A percentile compares a stretch with the other conserved stretches of the same genome.
These are phyloP conservation scores for Oryza meridionalis DNA, from an alignment of 176 grass and related monocot species.

Conservation along the genomic window DNA sequence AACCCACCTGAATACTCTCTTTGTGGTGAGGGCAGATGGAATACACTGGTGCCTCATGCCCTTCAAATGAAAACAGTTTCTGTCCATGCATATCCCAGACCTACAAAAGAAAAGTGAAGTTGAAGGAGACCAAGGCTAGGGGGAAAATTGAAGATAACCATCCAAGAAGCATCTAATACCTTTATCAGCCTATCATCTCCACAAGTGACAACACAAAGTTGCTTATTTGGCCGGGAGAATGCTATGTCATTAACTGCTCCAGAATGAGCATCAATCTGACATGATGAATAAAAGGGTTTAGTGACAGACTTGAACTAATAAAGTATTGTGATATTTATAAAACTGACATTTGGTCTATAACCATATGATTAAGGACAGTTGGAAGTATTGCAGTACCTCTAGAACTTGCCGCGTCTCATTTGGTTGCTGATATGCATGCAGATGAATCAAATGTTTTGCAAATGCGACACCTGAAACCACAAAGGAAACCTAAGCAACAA, in stretches of 20 bases:
- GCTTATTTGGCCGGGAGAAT: slow-evolving; percentile 86
- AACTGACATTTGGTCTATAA: slow-evolving; percentile 9
- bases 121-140: slow-evolving; percentile 27
- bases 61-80: slow-evolving; percentile 80
- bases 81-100: slow-evolving; percentile 90
- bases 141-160: slow-evolving; percentile 21
- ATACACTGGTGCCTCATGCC: slow-evolving; percentile 93
- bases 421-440: slow-evolving; percentile 78
- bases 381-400: slow-evolving; percentile 58
- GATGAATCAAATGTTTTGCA: slow-evolving; percentile 87
- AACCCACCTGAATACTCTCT: slow-evolving; percentile 87
- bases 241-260: slow-evolving; percentile 96
- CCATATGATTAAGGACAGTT: neutral
- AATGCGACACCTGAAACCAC: slow-evolving; percentile 81
- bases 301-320: neutral
- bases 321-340: slow-evolving; percentile 28
- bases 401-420: slow-evolving; percentile 79
- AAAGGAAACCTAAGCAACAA: slow-evolving; percentile 27
- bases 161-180: slow-evolving; percentile 48
- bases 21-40: slow-evolving; percentile 94
- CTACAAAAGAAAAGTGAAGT: slow-evolving; percentile 54
- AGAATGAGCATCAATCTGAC: slow-evolving; percentile 92
- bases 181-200: slow-evolving; percentile 99
- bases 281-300: slow-evolving; percentile 38
- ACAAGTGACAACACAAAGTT: slow-evolving; percentile 87